Evolutionary conservation across 108 stramenopile genomes (phyloP).

Genomic region (Fistulifera pelliculosa): DNA sequence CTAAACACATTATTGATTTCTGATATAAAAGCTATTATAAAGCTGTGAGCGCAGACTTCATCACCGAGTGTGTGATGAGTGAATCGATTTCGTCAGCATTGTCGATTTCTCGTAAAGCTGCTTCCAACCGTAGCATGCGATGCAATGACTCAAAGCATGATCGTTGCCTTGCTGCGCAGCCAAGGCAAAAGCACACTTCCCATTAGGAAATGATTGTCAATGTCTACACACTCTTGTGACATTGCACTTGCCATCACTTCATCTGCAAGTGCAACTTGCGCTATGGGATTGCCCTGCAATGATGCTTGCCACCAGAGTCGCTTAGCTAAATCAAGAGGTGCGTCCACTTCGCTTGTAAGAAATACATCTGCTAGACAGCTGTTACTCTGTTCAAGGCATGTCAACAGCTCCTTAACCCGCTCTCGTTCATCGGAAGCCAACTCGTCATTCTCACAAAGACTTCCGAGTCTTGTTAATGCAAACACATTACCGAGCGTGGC

Average conservation of each 20-base stretch:
- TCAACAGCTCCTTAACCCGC: constrained; percentile 8
- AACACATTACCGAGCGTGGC: constrained; percentile 42
- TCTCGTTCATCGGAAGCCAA: constrained; percentile 5
- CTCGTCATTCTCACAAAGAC: constrained; percentile 34
- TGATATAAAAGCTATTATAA: no score
- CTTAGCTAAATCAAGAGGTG: constrained; percentile 21
- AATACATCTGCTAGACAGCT: background rate
- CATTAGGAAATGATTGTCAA: constrained; percentile 23
- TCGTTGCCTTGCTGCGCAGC: constrained; percentile 45
- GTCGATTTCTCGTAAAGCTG: constrained; percentile 6
- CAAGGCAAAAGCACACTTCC: constrained; percentile 35
- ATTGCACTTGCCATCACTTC: constrained; percentile 37
- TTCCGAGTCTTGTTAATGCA: constrained; percentile 47
- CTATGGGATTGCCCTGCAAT: constrained; percentile 39
- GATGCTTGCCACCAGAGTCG: constrained; percentile 46
- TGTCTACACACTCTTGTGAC: constrained; percentile 1
- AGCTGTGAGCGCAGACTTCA: no score
- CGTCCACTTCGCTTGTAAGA: background rate
- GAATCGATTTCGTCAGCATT: background rate
- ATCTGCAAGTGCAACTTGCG: constrained; percentile 48
- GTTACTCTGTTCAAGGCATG: constrained; percentile 4
- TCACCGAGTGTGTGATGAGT: no score
- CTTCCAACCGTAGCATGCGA: constrained; percentile 38
- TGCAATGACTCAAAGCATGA: constrained; percentile 29
- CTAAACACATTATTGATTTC: no score